A percentile compares a stretch with the other conserved stretches of the same genome.
Evolutionary conservation across 2,329 filamentous ascomycete genomes (phyloP).

Genomic region (Colletotrichum liriopes): DNA sequence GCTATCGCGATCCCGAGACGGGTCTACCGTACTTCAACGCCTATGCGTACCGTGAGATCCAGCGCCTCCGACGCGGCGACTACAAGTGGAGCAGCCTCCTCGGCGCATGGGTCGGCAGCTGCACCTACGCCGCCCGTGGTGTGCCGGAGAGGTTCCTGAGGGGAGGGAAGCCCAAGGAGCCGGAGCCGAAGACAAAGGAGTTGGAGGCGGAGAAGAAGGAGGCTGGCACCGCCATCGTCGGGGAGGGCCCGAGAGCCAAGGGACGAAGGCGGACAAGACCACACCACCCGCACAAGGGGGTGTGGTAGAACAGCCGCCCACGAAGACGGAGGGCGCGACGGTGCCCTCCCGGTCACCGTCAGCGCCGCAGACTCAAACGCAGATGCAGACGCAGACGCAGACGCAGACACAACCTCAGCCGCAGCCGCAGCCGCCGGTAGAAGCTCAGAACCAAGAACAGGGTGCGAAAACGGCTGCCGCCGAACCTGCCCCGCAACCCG

Average conservation of each 20-base stretch:
- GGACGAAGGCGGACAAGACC: slow-evolving; percentile 34
- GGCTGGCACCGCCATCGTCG: slow-evolving; percentile 27
- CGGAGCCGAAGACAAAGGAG: slow-evolving; percentile 47
- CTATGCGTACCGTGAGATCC: slow-evolving; percentile 86
- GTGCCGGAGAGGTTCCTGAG: slow-evolving; percentile 84
- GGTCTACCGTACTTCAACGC: slow-evolving; percentile 86
- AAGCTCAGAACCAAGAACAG: slow-evolving; percentile 16
- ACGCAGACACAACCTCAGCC: not conserved
- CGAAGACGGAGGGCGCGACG: not conserved
- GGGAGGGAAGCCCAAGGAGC: slow-evolving; percentile 46
- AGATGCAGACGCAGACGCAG: slow-evolving; percentile 18
- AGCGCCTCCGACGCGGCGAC: slow-evolving; percentile 79
- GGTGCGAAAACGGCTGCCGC: slow-evolving; percentile 26
- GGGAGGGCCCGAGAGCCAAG: slow-evolving; percentile 43
- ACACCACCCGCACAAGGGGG: slow-evolving; percentile 18
- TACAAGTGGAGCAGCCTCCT: slow-evolving; percentile 88
- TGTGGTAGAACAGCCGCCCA: slow-evolving; percentile 5
- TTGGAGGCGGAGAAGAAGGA: slow-evolving; percentile 12
- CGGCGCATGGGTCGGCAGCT: slow-evolving; percentile 86
- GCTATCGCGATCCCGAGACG: slow-evolving; percentile 88
- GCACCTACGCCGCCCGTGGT: slow-evolving; percentile 76
- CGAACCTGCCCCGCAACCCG: slow-evolving; percentile 14
- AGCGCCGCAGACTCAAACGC: slow-evolving; percentile 8
- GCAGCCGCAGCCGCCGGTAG: not conserved
- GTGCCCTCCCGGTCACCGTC: slow-evolving; percentile 27